Base-by-base conservation (phyloP, 768 basidiomycete species). In the Leucocoprinus birnbaumii region DNA sequence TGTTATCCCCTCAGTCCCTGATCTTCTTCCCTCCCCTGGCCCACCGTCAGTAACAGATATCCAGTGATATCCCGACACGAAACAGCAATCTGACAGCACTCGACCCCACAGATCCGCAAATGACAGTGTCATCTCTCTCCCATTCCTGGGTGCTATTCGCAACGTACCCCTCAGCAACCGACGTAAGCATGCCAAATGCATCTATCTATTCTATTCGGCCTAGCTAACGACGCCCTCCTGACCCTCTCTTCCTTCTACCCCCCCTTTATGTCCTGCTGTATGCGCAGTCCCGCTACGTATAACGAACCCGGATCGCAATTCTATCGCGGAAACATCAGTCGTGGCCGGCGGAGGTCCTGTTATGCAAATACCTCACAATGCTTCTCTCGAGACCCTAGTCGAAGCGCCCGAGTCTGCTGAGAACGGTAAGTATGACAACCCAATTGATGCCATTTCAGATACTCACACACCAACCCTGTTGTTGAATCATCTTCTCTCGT, bases 61-160 rank as follows among this genome's bases (percentile, higher is more conserved):
- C 22, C 26, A 34, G n/a, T 14, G 3, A 21, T 43, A 37, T 16
- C n/a, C 45, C 10, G 52, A 41, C 34, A 53, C 25, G 47, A 41
- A 44, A 54, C 56, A 37, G 27, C 35, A 22, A 42, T 18, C 48
- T 35, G 27, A 42, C 16, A 50, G 66, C 41, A 68, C 66, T 34
- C 64, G 62, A 50, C 62, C 68, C 35, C 68, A 47, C 57, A 77
- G 77, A 22, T 73, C 74, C 50, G 73, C 76, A 46, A 70, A 71
- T 26, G 71, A 71, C 44, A 80, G 79, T 52, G 79, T 80, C 31
- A 74, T 75, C 60, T 79, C 77, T 13, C 66, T 80, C n/a, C 79
- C 79, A 21, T 67, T 75, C 53, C 66, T 80, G 53, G 73, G 71
- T 56, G 71, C 75, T 66, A 68, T 80, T 35, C 69, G 77, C 35